Evolutionary conservation across 2,329 filamentous ascomycete species (phyloP), one percentile per base, ranked within the genome.

Genomic region (Diplodia scrobiculata): DNA sequence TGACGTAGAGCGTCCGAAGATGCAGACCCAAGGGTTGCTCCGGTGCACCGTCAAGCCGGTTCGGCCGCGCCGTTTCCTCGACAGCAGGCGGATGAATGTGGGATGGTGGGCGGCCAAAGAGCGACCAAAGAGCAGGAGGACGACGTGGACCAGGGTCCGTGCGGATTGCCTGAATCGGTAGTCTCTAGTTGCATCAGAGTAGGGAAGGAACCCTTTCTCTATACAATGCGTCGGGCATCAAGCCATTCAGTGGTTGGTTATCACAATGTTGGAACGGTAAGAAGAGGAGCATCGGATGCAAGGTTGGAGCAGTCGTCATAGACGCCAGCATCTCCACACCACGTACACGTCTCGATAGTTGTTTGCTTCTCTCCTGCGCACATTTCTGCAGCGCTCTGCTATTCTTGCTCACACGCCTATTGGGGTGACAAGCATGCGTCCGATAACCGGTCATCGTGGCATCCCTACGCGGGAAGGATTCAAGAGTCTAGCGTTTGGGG

Each of bases 401-500:
- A 19, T 45, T 19, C n/a, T n/a, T 6, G 41, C 38, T 32, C 25
- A 13, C 14, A 17, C 13, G 19, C 34, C n/a, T 38, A 11, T 21
- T 25, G 36, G 25, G 21, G 17, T 58, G n/a, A 29, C 10, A 58
- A 25, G 32, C 38, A 13, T n/a, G 13, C 14, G 21, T 17, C 45
- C 27, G 9, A 17, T 36, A 45, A 60, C 19, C 1, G 4, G 38
- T 19, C 27, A n/a, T 34, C 17, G 41, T 9, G 3, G 48, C 25
- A 60, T 5, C 17, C n/a, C 17, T 27, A 14, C n/a, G 32, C 36
- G 36, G 55, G 38, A 47, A 59, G 36, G 55, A 48, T 36, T n/a
- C 38, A 13, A 5, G 17, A 25, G 45, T 50, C 58, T 62, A 62
- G 58, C 29, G 58, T 62, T 50, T 48, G 34, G 45, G 36, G 45